Base-by-base conservation (phyloP, 2,329 filamentous ascomycete genomes). In the Calonectria pauciramosa region DNA sequence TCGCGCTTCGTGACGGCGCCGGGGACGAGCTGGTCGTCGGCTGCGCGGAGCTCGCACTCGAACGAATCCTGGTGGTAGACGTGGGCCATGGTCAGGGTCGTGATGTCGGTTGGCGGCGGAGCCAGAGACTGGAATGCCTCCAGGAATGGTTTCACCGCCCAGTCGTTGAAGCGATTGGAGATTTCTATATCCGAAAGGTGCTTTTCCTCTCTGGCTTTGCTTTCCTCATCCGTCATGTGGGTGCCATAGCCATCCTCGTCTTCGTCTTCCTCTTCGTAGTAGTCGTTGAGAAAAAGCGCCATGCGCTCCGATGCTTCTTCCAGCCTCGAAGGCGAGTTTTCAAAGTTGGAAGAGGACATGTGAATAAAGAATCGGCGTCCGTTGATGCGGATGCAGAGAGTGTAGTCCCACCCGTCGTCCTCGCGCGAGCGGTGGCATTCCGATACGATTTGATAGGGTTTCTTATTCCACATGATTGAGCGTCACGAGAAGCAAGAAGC, bases 331-430 rank as follows among this genome's bases (percentile, higher is more conserved):
- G 56, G 68, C 20, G 68, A 70, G 56, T 64, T 63, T 47, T 52
- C 44, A 41, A 70, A 70, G 32, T 32, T 23, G 32, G 14, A 32
- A 13, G 34, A n/a, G 7, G 3, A 2, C 11, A 70, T 9, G 26
- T 34, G 13, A 13, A 70, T 44, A 14, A 44, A 28, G 23, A 70
- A 70, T 5, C 23, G 41, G 9, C 41, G 38, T 14, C 68, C 68
- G 7, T 70, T 70, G 56, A 70, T 52, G 44, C 68, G 68, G 18
- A 70, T 64, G 44, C 26, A 30, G 56, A 64, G 20, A 11, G n/a
- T 14, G 28, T 34, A 38, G 28, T 28, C 36, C 6, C 13, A 26
- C 20, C 34, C 44, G 16, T 32, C 44, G 16, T 23, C 11, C 8
- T 26, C 54, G 23, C 9, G 20, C 11, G 13, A 5, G 7, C 34